Evolutionary conservation across 2,329 filamentous ascomycete species (phyloP), one percentile per base, ranked within the genome.

Genomic region (Ceratocystis destructans): DNA sequence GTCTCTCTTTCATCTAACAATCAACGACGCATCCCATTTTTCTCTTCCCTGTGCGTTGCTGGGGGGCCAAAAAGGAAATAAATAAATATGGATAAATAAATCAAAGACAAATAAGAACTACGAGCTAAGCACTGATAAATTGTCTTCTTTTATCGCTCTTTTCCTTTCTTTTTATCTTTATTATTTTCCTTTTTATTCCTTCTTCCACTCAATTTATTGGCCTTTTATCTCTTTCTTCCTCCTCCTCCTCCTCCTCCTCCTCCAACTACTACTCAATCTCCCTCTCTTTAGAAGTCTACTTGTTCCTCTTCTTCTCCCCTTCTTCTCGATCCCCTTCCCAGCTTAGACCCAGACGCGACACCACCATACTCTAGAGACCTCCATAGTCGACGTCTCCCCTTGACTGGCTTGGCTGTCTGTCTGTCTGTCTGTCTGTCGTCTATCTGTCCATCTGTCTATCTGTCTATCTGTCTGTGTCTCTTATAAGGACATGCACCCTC

Each of bases 211-310:
- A 61, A 37, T 61, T 55, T 55, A 33, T 17, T 5, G 7, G 7
- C 48, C 45, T 17, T 65, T 41, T 41, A 17, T 59, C 55, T 53
- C 33, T 65, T 55, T 44, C 12, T 44, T 25, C 59, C 20, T 59
- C 25, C 12, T 59, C 45, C 20, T 55, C 50, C 45, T 20, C 50
- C 45, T 20, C 22, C 44, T 33, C 45, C 31, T 22, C 48, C 25
- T 22, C 53, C 37, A 37, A 37, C 37, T 37, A 37, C 37, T 37
- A 37, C 37, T 37, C 10, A 12, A 10, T 37, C 37, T 10, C 12
- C 37, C 37, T 37, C 10, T 37, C 37, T 37, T 37, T 1, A 37
- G 37, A 2, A 37, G 2, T 37, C 37, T 12, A 2, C 17, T 50
- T 17, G 17, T 10, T 22, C 46, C 17, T 50, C 22, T 48, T 48